A percentile compares a stretch with the other conserved stretches of the same genome.
These are phyloP conservation scores for Kentomonas sorsogonicus DNA, from an alignment of 208 protist species.

Conservation along the genomic window DNA sequence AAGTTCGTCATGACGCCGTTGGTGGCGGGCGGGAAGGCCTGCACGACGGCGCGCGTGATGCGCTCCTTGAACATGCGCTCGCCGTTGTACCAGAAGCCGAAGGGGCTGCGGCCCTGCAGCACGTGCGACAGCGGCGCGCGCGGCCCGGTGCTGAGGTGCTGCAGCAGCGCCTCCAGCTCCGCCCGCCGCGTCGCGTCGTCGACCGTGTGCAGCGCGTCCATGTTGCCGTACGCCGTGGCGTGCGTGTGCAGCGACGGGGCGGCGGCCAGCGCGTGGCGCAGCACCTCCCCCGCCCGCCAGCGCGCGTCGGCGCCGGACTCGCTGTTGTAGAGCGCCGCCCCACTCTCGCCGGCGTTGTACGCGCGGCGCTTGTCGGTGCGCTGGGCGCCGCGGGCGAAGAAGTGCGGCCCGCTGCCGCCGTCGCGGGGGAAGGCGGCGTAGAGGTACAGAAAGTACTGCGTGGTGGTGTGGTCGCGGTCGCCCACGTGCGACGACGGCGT, in stretches of 20 bases:
- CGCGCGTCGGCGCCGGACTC: not conserved
- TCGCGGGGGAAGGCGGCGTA: slow-evolving; percentile 56
- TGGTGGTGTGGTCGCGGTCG: slow-evolving; percentile 75
- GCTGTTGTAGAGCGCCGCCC: not conserved
- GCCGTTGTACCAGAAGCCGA: slow-evolving; percentile 74
- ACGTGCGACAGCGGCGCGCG: slow-evolving; percentile 71
- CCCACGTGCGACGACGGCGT: slow-evolving; percentile 54
- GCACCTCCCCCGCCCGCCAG: slow-evolving; percentile 12
- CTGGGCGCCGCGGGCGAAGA: not conserved
- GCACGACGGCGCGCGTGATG: slow-evolving; percentile 57
- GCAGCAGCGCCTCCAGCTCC: slow-evolving; percentile 70
- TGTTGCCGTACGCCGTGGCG: slow-evolving; percentile 34
- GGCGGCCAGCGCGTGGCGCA: slow-evolving; percentile 16
- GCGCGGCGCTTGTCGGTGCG: not conserved
- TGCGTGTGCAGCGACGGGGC: slow-evolving; percentile 47
- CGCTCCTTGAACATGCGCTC: slow-evolving; percentile 81
- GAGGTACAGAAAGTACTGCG: slow-evolving; percentile 81
- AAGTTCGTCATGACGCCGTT: slow-evolving; percentile 89
- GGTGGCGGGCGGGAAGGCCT: slow-evolving; percentile 65
- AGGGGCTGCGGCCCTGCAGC: slow-evolving; percentile 53
- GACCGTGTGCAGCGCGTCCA: slow-evolving; percentile 68
- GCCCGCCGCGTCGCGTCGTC: slow-evolving; percentile 72
- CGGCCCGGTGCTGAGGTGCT: slow-evolving; percentile 56
- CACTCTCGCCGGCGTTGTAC: not conserved
- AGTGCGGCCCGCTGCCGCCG: slow-evolving; percentile 4